phyloP scores from a whole-genome alignment of 768 basidiomycete species.

The Rhizopogon vesiculosus region DNA sequence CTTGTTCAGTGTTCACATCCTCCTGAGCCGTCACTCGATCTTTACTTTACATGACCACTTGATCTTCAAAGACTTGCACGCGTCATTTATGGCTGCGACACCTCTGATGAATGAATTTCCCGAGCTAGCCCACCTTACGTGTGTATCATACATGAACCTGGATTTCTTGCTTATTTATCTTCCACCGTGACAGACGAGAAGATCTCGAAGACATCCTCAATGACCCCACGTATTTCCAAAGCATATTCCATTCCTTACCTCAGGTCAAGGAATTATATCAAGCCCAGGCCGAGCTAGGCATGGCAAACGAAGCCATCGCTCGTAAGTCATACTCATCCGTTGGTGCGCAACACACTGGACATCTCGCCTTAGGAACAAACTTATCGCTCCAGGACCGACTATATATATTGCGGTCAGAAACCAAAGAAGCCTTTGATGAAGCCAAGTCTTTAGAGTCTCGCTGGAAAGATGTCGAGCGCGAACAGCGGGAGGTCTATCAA shows the following conservation, averaged over 20 bases:
- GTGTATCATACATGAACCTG: constrained; percentile 20
- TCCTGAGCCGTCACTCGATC: background rate
- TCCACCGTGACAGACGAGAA: constrained; percentile 52
- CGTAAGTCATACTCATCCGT: constrained; percentile 43
- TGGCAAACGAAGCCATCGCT: constrained; percentile 84
- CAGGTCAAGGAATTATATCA: constrained; percentile 71
- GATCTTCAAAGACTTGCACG: background rate
- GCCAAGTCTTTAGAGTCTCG: constrained; percentile 76
- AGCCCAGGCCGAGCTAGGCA: constrained; percentile 71
- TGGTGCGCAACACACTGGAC: constrained; percentile 7
- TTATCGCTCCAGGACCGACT: constrained; percentile 71
- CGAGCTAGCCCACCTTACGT: constrained; percentile 72
- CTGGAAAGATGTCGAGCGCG: constrained; percentile 85
- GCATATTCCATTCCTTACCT: constrained; percentile 75
- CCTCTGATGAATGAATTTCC: constrained; percentile 63
- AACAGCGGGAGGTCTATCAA: constrained; percentile 87
- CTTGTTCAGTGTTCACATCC: too few species aligned
- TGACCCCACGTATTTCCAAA: constrained; percentile 83
- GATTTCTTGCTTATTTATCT: constrained; percentile 7
- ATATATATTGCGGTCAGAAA: constrained; percentile 73
- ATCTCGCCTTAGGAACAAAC: constrained; percentile 54
- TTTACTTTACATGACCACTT: background rate
- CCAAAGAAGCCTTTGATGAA: constrained; percentile 83
- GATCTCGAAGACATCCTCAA: constrained; percentile 87
- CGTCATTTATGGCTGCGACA: constrained; percentile 23